A percentile compares a stretch with the other conserved stretches of the same genome.
phyloP scores from a whole-genome alignment of 352 stramenopile species.

The Phytophthora parvispora region DNA sequence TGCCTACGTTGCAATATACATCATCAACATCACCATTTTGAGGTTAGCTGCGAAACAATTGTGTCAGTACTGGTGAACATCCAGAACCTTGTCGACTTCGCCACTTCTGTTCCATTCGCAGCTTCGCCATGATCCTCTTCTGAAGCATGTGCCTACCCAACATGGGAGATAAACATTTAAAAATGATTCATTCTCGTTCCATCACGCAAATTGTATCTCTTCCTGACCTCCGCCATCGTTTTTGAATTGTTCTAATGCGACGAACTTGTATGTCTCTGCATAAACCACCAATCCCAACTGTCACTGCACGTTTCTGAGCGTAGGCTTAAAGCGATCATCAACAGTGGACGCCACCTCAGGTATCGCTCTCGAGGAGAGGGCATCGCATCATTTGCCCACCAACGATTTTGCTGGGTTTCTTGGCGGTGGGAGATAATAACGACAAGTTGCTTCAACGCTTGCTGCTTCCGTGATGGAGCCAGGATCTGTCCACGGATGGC shows the following conservation, averaged over 20 bases:
- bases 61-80: neutral
- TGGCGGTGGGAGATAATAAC: constrained; percentile 7
- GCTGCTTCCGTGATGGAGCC: constrained; percentile 47
- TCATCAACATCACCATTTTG: neutral
- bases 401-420: neutral
- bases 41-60: neutral
- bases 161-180: neutral
- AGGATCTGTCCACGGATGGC: constrained; percentile 60
- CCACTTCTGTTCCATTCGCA: constrained; percentile 43
- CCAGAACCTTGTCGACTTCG: constrained; percentile 31
- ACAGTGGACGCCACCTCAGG: constrained; percentile 7
- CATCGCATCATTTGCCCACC: neutral
- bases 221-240: constrained; percentile 22
- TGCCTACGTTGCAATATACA: neutral
- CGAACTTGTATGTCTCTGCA: constrained; percentile 15
- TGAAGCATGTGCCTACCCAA: constrained; percentile 15
- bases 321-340: too few species aligned
- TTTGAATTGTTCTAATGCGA: constrained; percentile 21
- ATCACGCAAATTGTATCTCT: neutral
- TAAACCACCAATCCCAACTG: neutral
- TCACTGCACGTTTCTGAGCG: neutral
- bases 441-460: constrained; percentile 45
- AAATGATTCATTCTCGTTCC: neutral
- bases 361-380: constrained; percentile 42
- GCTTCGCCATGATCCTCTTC: constrained; percentile 14